Base-by-base conservation (phyloP, 2,329 filamentous ascomycete species). In the Aspergillus puulaauensis region DNA sequence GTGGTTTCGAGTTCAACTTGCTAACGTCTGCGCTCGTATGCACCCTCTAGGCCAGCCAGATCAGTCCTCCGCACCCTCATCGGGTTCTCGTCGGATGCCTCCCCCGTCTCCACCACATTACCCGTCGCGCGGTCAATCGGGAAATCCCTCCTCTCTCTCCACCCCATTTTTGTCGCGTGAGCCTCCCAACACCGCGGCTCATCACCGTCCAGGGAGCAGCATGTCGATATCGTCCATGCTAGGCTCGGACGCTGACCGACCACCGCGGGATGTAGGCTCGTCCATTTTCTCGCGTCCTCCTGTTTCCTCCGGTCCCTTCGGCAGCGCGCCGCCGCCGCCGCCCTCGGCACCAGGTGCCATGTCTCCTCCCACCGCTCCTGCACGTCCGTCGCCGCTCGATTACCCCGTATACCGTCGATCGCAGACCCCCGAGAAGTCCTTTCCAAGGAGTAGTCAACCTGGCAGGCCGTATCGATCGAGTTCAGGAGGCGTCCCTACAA, bases 211-310 rank as follows among this genome's bases (percentile, higher is more conserved):
- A 12, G 82, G 82, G 52, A 83, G 83, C 67, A 86, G 85, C 74
- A 90, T 90, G 87, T 89, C 87, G 47, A 90, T 90, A 72, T 88
- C 86, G n/a, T 87, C 87, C 45, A 84, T 90, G 74, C 82, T 90
- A 59, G 87, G 86, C 58, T 79, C 78, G 12, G 80, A 82, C 64
- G 67, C 80, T 47, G 74, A 81, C 50, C 76, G 75, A 55, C 66
- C 74, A 41, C 73, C 73, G 70, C 80, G 80, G 72, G 78, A 79
- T 68, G 73, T 71, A 66, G 73, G 70, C 61, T 73, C 72, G 52
- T 74, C 79, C 50, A 78, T 83, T 58, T 78, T 81, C 63, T 78
- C 79, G 59, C 80, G 81, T 54, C 74, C 76, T 41, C 70, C 76
- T 21, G 64, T 64, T 48, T 67, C 72, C n/a, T 71, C 73, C 21